These are phyloP conservation scores for Pinus tabuliformis DNA, from an alignment of 75 land plant species.

Conservation along the genomic window DNA sequence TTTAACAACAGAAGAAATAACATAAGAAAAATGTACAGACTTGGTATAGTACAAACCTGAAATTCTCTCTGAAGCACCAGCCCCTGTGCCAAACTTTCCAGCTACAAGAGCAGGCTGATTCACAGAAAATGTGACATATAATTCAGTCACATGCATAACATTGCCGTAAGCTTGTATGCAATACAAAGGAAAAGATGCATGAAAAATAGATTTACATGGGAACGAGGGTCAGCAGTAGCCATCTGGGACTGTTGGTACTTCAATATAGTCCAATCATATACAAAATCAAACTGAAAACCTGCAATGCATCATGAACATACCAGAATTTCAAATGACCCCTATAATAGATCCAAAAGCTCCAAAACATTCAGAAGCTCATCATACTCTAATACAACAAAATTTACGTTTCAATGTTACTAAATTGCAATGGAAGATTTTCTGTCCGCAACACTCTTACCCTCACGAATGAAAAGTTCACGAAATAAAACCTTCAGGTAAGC, in stretches of 20 bases:
- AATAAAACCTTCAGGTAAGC: conserved; percentile 44
- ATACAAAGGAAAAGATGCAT: not conserved
- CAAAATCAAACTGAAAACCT: conserved; percentile 95
- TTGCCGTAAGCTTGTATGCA: not conserved
- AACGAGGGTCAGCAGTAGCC: conserved; percentile 51
- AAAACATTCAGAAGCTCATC: not conserved
- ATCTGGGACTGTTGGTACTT: conserved; percentile 90
- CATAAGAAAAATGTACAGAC: not conserved
- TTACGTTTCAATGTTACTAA: not conserved
- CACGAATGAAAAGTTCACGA: conserved; percentile 53
- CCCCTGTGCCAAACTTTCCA: conserved; percentile 8
- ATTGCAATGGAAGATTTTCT: not conserved
- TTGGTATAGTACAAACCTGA: not conserved
- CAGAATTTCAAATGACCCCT: conserved; percentile 10
- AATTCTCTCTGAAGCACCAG: conserved; percentile 9
- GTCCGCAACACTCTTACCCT: conserved; percentile 17
- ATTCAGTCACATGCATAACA: not conserved
- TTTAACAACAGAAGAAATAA: not conserved
- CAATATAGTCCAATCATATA: conserved; percentile 95
- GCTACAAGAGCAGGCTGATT: conserved; percentile 4
- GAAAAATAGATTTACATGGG: conserved; percentile 38
- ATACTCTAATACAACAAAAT: not conserved
- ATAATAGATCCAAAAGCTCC: conserved; percentile 4
- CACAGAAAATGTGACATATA: not conserved
- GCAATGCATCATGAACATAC: conserved; percentile 17